Percentiles rank a stretch among this genome's conserved stretches.
These are phyloP conservation scores for Neurospora sp. DNA, from an alignment of 495 filamentous ascomycete species.

Conservation along the genomic window DNA sequence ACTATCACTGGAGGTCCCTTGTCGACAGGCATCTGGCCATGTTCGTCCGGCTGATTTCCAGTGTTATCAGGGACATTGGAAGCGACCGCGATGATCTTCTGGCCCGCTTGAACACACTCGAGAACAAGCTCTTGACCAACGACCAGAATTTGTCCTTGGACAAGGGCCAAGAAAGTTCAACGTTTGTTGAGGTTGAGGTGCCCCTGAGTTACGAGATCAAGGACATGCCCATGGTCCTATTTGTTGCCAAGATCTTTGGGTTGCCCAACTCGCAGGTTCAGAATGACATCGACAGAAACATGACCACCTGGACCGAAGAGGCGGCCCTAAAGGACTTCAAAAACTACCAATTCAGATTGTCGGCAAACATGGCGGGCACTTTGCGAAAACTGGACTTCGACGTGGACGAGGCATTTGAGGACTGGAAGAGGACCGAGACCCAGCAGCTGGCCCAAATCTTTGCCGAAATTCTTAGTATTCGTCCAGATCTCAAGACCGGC, in stretches of 20 bases:
- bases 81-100: constrained; percentile 69
- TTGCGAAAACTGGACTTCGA: constrained; percentile 82
- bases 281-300: constrained; percentile 72
- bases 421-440: constrained; percentile 78
- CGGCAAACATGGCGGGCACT: constrained; percentile 63
- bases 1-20: constrained; percentile 85
- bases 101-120: constrained; percentile 65
- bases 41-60: constrained; percentile 78
- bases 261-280: constrained; percentile 67
- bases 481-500: constrained; percentile 71
- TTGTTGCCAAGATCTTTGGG: constrained; percentile 76
- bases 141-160: constrained; percentile 73
- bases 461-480: constrained; percentile 73
- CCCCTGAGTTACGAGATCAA: constrained; percentile 85
- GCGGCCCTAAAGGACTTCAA: constrained; percentile 87
- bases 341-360: constrained; percentile 79
- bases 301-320: constrained; percentile 77
- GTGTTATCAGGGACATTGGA: constrained; percentile 68
- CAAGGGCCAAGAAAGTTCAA: constrained; percentile 44
- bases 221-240: constrained; percentile 90
- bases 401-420: constrained; percentile 76
- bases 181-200: constrained; percentile 64
- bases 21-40: constrained; percentile 92
- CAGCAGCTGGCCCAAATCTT: constrained; percentile 86
- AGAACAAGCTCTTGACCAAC: constrained; percentile 89